Base-by-base conservation (phyloP, 73 alveolate species). In the Stentor coeruleus region DNA sequence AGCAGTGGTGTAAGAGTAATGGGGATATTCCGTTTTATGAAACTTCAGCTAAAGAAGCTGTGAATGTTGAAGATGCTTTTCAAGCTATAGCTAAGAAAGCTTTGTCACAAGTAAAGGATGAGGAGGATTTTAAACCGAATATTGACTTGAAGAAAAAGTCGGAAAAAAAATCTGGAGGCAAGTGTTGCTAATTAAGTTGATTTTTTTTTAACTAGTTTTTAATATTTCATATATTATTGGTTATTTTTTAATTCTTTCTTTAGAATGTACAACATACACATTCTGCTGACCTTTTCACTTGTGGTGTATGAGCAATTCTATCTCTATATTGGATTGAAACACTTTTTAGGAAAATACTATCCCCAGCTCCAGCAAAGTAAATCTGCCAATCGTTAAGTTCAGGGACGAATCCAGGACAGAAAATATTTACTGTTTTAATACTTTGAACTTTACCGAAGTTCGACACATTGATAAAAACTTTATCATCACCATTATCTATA, bases 41-140 rank as follows among this genome's bases (percentile, higher is more conserved):
- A 74, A 89, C 95, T 30, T 89, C 97, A 2, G 99, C 99, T 49
- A 84, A 89, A 74, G 98, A 94, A 83, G 95, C 89, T 36, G 80
- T 85, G n/a, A 92, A 92, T 77, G 91, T 95, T 20, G 98, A 95
- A 60, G 95, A 90, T 60, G 97, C 98, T 14, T 95, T 95, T 85
- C 33, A 60, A 74, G 94, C 92, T 72, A 92, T 94, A 41, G 97
- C 96, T n/a, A 93, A 92, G 74, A 87, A 85, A 39, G 98, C 97
- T 39, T 79, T 88, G 28, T 81, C 89, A 39, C 58, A 87, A 75
- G 88, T 81, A 41, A 82, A 87, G 58, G 92, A 87, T 39, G 92
- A 87, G 59, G 90, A 59, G 37, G 79, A 66, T 20, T 66, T 20
- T 66, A 66, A 66, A 66, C 79, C 79, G 20, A 66, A 20, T 20